phyloP scores from a whole-genome alignment of 306 rosid species.

The Fragaria iinumae region DNA sequence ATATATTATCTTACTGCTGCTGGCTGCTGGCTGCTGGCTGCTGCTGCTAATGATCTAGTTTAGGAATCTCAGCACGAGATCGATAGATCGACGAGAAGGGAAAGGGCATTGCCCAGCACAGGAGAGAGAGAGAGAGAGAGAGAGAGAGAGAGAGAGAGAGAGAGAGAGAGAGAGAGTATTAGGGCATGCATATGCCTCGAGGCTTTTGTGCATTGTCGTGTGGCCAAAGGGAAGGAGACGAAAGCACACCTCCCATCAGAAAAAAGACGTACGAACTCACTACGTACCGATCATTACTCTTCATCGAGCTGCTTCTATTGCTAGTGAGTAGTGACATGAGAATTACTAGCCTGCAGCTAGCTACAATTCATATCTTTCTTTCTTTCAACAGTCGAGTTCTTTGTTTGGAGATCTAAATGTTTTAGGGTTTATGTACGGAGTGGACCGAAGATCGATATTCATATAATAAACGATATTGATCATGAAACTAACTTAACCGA shows the following conservation, averaged over 20 bases:
- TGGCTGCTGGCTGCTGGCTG: not conserved
- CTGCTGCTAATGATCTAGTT: slow-evolving; percentile 12
- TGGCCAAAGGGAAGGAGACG: slow-evolving; percentile 30
- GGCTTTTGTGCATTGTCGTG: slow-evolving; percentile 35
- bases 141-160: slow-evolving; percentile 30
- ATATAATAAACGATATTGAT: no score
- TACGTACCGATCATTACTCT: not conserved
- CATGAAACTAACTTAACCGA: no score
- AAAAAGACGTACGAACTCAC: not conserved
- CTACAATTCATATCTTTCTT: not conserved
- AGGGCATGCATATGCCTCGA: not conserved
- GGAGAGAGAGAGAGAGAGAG: slow-evolving; percentile 34
- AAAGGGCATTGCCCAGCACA: slow-evolving; percentile 13
- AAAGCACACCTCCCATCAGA: slow-evolving; percentile 33
- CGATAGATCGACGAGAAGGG: slow-evolving; percentile 28
- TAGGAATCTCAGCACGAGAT: slow-evolving; percentile 69
- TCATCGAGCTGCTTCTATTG: not conserved
- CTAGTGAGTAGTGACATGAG: not conserved
- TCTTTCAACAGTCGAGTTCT: not conserved
- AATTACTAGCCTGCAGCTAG: not conserved
- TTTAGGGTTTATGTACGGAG: not conserved
- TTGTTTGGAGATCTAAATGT: not conserved
- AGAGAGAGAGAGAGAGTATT: slow-evolving; percentile 26
- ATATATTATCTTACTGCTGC: slow-evolving; percentile 28
- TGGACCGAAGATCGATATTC: not conserved